Base-by-base conservation (phyloP, 371 early-diverging fungal genomes). In the Polyrhizophydium stewartii region DNA sequence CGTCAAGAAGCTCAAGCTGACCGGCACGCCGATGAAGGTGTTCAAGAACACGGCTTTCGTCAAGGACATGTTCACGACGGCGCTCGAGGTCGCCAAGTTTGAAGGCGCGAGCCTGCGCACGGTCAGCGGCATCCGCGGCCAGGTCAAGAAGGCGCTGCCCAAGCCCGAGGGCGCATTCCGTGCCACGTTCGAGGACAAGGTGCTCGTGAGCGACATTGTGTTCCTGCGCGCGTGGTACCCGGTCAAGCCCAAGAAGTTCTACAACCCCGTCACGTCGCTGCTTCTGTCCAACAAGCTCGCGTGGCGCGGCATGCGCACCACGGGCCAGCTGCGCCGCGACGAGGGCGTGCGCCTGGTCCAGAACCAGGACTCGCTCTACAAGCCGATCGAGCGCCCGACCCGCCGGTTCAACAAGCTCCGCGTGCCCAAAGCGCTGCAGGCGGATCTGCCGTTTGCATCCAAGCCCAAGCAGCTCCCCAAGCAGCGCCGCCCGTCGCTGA, bases 21-120 rank as follows among this genome's bases (percentile, higher is more conserved):
- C 97, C 1, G 99, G 99, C 66, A 79, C 82, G 53, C 99, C 92
- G 22, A 86, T 83, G 73, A 94, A 97, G 76, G 89, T 99, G 47
- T 90, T 87, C 81, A 94, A 92, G 67, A 98, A 99, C 79, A 97
- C 98, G 16, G 99, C 97, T n/a, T 96, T 97, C 69, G 85, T 99
- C 65, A 94, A 91, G 75, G 92, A 96, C 70, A 99, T 99, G 99
- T 99, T 99, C 78, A 94, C 89, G n/a, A 89, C 93, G 25, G 79
- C 91, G 21, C 80, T 98, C 22, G 99, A 99, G 74, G 99, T 98
- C n/a, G 92, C 93, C 65, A 94, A 95, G 77, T 99, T 99, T 73
- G 93, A 96, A 75, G 96, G 97, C 32, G 99, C 97, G 2, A 85
- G 84, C 49, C 87, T 99, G 57, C 88, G 96, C 41, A 98, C 97